phyloP scores from a whole-genome alignment of 2,329 filamentous ascomycete genomes.

The Botrytis cinerea region DNA sequence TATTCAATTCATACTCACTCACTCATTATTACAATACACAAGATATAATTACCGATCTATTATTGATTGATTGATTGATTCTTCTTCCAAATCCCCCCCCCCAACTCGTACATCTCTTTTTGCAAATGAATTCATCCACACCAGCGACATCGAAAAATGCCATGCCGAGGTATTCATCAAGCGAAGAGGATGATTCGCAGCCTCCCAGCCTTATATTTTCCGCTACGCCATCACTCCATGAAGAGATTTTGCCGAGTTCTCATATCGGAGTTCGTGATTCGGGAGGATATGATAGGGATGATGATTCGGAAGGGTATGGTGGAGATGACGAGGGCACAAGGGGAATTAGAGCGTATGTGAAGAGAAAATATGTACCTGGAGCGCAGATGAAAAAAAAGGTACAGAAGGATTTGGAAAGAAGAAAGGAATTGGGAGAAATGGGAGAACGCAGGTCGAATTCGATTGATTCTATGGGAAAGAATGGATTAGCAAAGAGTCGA shows the following conservation, averaged over 20 bases:
- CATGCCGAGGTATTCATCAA: not conserved
- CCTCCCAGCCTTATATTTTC: not conserved
- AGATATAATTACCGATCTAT: not conserved
- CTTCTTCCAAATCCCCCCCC: rapidly evolving
- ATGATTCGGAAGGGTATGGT: not conserved
- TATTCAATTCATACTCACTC: not conserved
- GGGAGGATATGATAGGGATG: not conserved
- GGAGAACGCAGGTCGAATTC: not conserved
- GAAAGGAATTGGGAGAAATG: too few species aligned
- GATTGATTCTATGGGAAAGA: not conserved
- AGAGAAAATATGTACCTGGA: not conserved
- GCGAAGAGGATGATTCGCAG: not conserved
- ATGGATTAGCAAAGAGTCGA: not conserved
- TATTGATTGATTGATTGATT: not conserved
- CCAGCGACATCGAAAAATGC: not conserved
- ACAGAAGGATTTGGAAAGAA: not conserved
- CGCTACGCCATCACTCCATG: not conserved
- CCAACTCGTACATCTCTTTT: not conserved
- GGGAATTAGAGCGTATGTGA: not conserved
- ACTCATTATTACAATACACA: not conserved
- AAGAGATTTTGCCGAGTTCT: not conserved
- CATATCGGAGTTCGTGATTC: too few species aligned
- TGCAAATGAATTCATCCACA: not conserved
- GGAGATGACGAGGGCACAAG: not conserved
- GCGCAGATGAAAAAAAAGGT: not conserved